phyloP scores from a whole-genome alignment of 2,329 filamentous ascomycete species.

The Penicillium sp. region DNA sequence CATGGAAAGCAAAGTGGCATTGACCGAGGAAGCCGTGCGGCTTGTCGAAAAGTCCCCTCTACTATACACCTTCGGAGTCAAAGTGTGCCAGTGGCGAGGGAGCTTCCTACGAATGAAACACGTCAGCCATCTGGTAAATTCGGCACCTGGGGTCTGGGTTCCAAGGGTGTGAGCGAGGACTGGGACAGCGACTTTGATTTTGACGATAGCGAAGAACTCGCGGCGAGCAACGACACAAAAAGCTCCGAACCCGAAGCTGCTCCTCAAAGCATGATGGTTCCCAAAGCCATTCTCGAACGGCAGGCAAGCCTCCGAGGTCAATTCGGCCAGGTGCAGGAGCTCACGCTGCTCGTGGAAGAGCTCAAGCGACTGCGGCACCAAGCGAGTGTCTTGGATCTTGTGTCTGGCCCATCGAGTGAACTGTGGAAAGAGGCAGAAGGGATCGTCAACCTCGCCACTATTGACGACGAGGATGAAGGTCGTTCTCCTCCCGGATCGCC shows the following conservation, averaged over 20 bases:
- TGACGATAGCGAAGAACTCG: conserved; percentile 52
- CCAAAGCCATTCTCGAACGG: conserved; percentile 63
- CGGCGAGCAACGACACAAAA: conserved; percentile 45
- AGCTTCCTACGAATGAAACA: conserved; percentile 51
- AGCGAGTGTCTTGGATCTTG: conserved; percentile 55
- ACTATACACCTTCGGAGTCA: conserved; percentile 66
- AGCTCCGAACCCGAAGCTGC: conserved; percentile 20
- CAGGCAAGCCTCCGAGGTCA: conserved; percentile 67
- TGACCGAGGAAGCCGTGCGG: conserved; percentile 57
- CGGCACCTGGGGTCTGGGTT: conserved; percentile 67
- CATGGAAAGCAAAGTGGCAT: conserved; percentile 64
- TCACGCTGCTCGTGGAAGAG: conserved; percentile 65
- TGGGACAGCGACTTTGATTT: conserved; percentile 72
- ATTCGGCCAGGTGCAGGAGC: conserved; percentile 64
- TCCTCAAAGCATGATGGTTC: conserved; percentile 52
- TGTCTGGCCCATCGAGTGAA: conserved; percentile 54
- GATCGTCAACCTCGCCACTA: conserved; percentile 66
- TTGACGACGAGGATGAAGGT: conserved; percentile 61
- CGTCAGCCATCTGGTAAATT: conserved; percentile 59
- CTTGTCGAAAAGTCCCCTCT: conserved; percentile 59
- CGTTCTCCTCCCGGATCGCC: conserved; percentile 54
- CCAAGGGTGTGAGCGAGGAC: conserved; percentile 66
- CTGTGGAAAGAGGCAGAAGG: conserved; percentile 67
- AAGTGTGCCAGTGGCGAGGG: conserved; percentile 62
- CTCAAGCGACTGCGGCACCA: conserved; percentile 62